A percentile compares a stretch with the other conserved stretches of the same genome.
These are phyloP conservation scores for Ophiocordyceps unilateralis DNA, from an alignment of 2,329 filamentous ascomycete species.

Conservation along the genomic window DNA sequence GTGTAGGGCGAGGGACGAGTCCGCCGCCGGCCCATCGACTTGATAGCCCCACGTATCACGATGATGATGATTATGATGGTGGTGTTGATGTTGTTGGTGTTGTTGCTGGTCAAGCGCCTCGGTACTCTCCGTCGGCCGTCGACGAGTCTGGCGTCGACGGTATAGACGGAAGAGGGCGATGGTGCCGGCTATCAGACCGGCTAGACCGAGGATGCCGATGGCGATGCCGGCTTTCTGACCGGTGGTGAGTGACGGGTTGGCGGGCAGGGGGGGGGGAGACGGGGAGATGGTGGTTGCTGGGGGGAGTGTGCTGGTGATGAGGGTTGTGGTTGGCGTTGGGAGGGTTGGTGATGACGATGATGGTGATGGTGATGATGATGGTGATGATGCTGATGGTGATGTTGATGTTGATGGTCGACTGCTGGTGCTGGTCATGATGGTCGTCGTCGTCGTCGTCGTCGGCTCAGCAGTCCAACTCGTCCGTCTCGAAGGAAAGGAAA, in stretches of 20 bases:
- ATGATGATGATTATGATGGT: background rate
- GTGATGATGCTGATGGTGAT: background rate
- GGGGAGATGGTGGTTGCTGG: background rate
- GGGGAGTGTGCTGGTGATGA: no score
- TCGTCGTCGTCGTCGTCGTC: no score
- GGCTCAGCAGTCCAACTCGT: no score
- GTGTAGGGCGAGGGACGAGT: conserved; percentile 6
- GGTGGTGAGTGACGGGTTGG: conserved; percentile 11
- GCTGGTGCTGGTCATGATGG: background rate
- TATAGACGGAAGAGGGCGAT: conserved; percentile 25
- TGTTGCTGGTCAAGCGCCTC: conserved; percentile 2
- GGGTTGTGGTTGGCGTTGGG: no score
- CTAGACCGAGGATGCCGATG: conserved; percentile 32
- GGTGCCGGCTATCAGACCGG: conserved; percentile 28
- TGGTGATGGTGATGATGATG: background rate
- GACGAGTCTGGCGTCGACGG: conserved; percentile 23
- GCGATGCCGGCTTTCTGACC: conserved; percentile 40
- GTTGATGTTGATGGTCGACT: background rate
- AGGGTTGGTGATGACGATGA: background rate
- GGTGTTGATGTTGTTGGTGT: conserved; percentile 1
- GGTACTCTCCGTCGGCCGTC: no score
- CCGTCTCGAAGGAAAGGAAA: conserved; percentile 13
- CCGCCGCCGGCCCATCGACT: conserved; percentile 9
- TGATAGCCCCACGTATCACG: conserved; percentile 20
- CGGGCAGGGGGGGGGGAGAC: background rate